phyloP scores from a whole-genome alignment of 1,284 basidiomycete species.

The Pascua guehoae region DNA sequence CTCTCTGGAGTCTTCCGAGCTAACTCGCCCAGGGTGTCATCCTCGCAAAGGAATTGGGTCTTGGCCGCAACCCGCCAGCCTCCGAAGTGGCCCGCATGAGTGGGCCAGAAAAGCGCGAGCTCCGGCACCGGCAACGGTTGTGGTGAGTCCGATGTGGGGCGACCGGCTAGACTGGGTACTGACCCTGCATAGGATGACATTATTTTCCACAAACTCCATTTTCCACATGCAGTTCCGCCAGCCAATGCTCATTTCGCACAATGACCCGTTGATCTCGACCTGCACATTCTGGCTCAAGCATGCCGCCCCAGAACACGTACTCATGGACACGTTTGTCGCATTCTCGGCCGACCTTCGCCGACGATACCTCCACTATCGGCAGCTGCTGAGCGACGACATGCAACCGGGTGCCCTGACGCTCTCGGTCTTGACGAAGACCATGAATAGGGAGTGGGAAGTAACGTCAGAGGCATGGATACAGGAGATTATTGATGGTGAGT shows the following conservation, averaged over 20 bases:
- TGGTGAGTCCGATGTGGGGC: conserved; percentile 25
- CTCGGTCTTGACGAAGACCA: conserved; percentile 30
- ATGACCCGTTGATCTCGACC: conserved; percentile 31
- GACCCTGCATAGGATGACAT: conserved; percentile 23
- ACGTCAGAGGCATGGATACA: conserved; percentile 34
- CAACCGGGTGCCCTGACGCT: conserved; percentile 27
- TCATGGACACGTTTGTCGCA: conserved; percentile 30
- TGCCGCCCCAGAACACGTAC: conserved; percentile 20
- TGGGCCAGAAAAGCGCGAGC: conserved; percentile 16
- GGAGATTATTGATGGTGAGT: conserved; percentile 34
- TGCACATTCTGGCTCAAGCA: conserved; percentile 26
- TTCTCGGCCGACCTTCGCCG: conserved; percentile 33
- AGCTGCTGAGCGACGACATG: conserved; percentile 24
- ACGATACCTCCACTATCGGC: conserved; percentile 34
- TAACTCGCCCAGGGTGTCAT: conserved; percentile 24
- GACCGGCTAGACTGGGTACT: neutral
- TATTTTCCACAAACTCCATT: conserved; percentile 38
- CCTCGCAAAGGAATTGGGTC: conserved; percentile 33
- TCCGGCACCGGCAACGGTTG: conserved; percentile 28
- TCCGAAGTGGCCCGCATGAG: conserved; percentile 20
- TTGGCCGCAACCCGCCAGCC: conserved; percentile 24
- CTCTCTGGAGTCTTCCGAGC: too few relatives aligned
- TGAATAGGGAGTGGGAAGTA: conserved; percentile 36
- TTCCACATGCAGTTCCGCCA: conserved; percentile 43
- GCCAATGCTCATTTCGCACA: conserved; percentile 34